Base-by-base conservation (phyloP, 192 early-diverging fungal genomes). In the Linnemannia zychae region DNA sequence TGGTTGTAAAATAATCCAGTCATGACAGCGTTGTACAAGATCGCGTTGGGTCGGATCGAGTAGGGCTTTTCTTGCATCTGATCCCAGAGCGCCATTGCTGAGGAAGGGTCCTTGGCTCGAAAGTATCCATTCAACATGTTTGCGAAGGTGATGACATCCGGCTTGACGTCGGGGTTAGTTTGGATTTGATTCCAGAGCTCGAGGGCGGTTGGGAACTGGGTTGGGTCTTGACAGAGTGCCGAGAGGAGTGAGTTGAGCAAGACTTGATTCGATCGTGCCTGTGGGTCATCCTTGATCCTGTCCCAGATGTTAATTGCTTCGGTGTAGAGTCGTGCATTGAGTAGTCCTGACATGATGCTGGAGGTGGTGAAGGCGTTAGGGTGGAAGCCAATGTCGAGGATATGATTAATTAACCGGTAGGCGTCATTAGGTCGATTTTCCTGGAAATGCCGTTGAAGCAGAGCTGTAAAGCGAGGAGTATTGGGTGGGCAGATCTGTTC, bases 91-190 rank as follows among this genome's bases (percentile, higher is more conserved):
- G 17, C 33, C 57, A 79, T 53, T 18, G 83, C 83, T 22, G 53
- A 38, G 24, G 6, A 40, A 0, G 74, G 63, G 34, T 85, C 40
- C 6, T 76, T 70, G 38, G 77, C 52, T 37, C 83, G 36, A 22
- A 85, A 72, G 48, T 79, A 85, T 2, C 83, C 77, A 11, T 22
- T 68, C 57, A 85, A 7, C 83, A 85, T 79, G 65, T 67, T 76
- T 7, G 69, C 49, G 47, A 85, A 85, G n/a, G 74, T 79, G n/a
- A 57, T 49, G 9, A 33, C 68, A 66, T 85, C 83, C 15, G 78
- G 83, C 28, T 72, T 65, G 33, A 85, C 22, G 13, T 46, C 46
- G 6, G 74, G 28, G 4, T 78, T 69, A 28, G 33, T 4, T 5
- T 76, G 52, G 12, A 79, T 76, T 13, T 57, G 47, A 20, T 49